A percentile compares a stretch with the other conserved stretches of the same genome.
Conservation (phyloP, 345 rosid species). For the Brassica juncea region DNA sequence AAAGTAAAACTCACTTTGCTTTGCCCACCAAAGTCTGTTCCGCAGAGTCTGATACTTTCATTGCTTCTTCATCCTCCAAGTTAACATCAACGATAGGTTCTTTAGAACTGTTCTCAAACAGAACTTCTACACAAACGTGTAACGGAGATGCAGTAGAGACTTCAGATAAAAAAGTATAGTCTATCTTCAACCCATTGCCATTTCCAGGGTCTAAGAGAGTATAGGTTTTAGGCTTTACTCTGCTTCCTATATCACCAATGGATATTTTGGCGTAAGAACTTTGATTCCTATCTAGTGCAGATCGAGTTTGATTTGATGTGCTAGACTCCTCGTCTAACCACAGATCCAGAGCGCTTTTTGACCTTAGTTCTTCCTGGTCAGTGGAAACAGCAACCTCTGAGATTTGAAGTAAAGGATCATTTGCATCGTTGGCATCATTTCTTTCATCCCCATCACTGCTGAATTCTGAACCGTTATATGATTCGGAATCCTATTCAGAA, state of each 20-base stretch:
- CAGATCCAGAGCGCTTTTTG: constrained; percentile 65
- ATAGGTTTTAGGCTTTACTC: constrained; percentile 69
- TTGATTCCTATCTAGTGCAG: constrained; percentile 45
- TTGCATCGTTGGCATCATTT: constrained; percentile 47
- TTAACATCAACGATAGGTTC: constrained; percentile 57
- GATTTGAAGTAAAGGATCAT: constrained; percentile 75
- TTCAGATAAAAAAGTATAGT: constrained; percentile 75
- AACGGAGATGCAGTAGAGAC: constrained; percentile 61
- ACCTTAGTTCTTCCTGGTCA: constrained; percentile 63
- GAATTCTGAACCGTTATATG: constrained; percentile 50
- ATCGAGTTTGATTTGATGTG: constrained; percentile 49
- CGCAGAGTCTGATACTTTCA: constrained; percentile 48
- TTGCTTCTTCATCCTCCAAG: constrained; percentile 66
- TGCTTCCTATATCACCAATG: constrained; percentile 67
- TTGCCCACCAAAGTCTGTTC: constrained; percentile 47
- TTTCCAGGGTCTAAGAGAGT: constrained; percentile 71
- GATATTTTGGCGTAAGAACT: constrained; percentile 74
- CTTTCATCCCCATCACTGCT: constrained; percentile 48
- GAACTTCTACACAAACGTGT: constrained; percentile 64
- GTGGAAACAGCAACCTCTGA: constrained; percentile 51
- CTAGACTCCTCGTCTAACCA: constrained; percentile 86
- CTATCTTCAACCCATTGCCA: constrained; percentile 86
- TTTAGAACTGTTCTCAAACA: constrained; percentile 69
- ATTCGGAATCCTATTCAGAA: constrained; percentile 70
- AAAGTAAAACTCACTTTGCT: constrained; percentile 55